Conservation (phyloP, 257 asterid genomes). For the Solanum virginianum region DNA sequence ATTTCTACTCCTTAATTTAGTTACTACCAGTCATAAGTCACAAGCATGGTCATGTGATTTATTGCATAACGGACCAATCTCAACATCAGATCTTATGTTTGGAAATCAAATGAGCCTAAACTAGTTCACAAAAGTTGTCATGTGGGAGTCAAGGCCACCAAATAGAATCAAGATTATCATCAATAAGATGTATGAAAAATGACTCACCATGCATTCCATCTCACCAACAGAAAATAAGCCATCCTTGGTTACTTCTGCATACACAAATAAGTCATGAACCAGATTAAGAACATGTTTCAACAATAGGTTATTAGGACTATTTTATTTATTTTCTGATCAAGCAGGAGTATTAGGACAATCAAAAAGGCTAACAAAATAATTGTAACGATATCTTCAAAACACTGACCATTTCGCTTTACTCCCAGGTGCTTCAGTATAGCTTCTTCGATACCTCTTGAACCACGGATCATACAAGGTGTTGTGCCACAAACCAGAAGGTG, state of each 20-base stretch:
- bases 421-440: conserved; percentile 85
- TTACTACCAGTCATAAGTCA: not conserved
- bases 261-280: not conserved
- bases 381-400: not conserved
- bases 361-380: not conserved
- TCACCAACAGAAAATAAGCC: conserved; percentile 99
- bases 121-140: not conserved
- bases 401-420: conserved; percentile 89
- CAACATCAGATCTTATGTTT: not conserved
- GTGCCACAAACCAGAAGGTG: conserved; percentile 99
- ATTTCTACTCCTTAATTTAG: not conserved
- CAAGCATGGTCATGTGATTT: not conserved
- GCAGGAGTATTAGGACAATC: not conserved
- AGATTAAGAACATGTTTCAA: not conserved
- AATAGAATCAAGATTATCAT: not conserved
- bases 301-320: not conserved
- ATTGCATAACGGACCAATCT: not conserved
- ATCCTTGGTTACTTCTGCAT: conserved; percentile 94
- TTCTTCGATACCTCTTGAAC: conserved; percentile 86
- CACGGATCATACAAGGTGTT: conserved; percentile 98
- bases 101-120: not conserved
- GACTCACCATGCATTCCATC: conserved; percentile 98
- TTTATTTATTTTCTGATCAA: not conserved
- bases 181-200: not conserved
- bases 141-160: not conserved